Evolutionary conservation across 75 land plant genomes (phyloP).

Genomic region (Cupressus sempervirens): DNA sequence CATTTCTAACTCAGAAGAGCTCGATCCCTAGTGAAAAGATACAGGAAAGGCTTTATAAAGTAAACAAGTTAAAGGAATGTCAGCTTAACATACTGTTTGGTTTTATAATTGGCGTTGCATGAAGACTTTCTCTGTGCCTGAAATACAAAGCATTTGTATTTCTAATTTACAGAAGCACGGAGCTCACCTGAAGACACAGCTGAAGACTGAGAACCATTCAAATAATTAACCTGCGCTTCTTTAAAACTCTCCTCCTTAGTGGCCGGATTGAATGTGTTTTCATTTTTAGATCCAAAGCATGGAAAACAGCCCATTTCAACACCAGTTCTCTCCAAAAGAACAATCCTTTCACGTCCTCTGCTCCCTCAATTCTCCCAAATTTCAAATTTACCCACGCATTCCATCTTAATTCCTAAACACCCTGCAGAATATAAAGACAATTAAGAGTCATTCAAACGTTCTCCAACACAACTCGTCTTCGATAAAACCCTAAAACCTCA

Average conservation of each 20-base stretch:
- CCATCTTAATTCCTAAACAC: neutral
- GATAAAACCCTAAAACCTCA: neutral
- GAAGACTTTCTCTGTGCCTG: no score
- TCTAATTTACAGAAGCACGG: neutral
- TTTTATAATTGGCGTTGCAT: no score
- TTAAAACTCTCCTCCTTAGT: neutral
- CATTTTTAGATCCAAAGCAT: constrained; percentile 20
- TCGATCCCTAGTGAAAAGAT: no score
- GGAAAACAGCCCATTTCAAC: constrained; percentile 32
- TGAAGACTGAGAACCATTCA: neutral
- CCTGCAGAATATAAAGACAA: neutral
- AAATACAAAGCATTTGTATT: neutral
- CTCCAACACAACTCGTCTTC: neutral
- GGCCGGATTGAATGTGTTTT: neutral
- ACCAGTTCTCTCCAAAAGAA: neutral
- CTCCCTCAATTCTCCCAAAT: neutral
- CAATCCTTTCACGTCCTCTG: neutral
- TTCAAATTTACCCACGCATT: neutral
- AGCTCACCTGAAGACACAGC: neutral
- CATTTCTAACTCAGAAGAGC: no score
- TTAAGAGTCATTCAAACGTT: neutral
- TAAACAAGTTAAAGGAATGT: no score
- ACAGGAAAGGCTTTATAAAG: no score
- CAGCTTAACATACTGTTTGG: no score
- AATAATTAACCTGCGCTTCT: neutral